Evolutionary conservation across 495 filamentous ascomycete species (phyloP).

Genomic region (Penicillium lividum): DNA sequence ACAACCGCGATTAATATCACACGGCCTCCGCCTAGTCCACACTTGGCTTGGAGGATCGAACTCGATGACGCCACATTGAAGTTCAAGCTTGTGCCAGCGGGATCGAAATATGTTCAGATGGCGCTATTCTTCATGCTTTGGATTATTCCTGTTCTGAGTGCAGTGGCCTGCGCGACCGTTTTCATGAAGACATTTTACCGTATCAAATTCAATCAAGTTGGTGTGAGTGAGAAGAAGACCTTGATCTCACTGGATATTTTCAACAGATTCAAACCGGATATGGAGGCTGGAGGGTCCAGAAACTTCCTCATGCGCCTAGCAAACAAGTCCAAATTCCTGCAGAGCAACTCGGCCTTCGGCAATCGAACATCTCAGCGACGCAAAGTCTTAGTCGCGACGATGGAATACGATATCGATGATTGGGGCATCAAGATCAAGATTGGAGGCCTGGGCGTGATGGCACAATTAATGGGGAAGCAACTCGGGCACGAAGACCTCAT

Average conservation of each 20-base stretch:
- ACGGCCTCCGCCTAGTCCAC: slow-evolving; percentile 52
- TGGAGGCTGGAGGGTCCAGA: slow-evolving; percentile 24
- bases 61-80: slow-evolving; percentile 57
- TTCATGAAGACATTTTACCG: slow-evolving; percentile 70
- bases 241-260: slow-evolving; percentile 41
- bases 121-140: slow-evolving; percentile 58
- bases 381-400: slow-evolving; percentile 66
- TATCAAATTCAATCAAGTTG: slow-evolving; percentile 70
- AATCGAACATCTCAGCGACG: slow-evolving; percentile 45
- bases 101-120: slow-evolving; percentile 59
- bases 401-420: slow-evolving; percentile 75
- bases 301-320: slow-evolving; percentile 36
- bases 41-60: slow-evolving; percentile 56
- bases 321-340: slow-evolving; percentile 47
- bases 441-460: slow-evolving; percentile 69
- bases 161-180: slow-evolving; percentile 50
- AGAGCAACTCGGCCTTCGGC: slow-evolving; percentile 48
- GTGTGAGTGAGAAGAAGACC: slow-evolving; percentile 53
- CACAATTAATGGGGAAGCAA: slow-evolving; percentile 70
- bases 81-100: slow-evolving; percentile 55
- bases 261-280: slow-evolving; percentile 27
- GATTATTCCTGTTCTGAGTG: slow-evolving; percentile 55
- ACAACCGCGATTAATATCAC: slow-evolving; percentile 63
- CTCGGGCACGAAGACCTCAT: slow-evolving; percentile 67
- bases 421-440: slow-evolving; percentile 75